Conservation (phyloP, 2,329 filamentous ascomycete genomes). For the Aureobasidium leucospermi region DNA sequence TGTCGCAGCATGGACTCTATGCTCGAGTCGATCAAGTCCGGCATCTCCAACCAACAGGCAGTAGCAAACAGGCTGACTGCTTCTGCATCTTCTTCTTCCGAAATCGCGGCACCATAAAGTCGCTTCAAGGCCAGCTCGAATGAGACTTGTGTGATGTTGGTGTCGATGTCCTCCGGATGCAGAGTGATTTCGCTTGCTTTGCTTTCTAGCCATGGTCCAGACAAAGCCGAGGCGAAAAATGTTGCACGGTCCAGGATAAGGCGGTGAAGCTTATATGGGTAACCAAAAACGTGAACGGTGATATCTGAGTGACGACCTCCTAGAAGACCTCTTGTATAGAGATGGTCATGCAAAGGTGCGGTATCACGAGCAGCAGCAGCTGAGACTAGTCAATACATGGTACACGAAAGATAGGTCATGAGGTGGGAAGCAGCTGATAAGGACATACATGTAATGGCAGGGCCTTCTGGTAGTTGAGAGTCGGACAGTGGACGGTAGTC, state of each 20-base stretch:
- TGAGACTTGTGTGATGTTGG: slow-evolving; percentile 44
- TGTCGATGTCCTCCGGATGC: slow-evolving; percentile 47
- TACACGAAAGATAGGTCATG: not conserved
- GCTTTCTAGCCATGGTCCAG: slow-evolving; percentile 50
- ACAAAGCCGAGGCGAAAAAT: slow-evolving; percentile 49
- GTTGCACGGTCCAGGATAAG: slow-evolving; percentile 49
- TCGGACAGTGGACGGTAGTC: slow-evolving; percentile 26
- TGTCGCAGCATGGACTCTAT: slow-evolving; percentile 49
- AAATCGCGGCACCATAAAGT: slow-evolving; percentile 44
- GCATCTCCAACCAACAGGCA: slow-evolving; percentile 52
- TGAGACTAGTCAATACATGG: slow-evolving; percentile 4
- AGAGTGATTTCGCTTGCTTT: slow-evolving; percentile 45
- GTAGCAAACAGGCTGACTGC: slow-evolving; percentile 50
- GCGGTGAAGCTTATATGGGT: slow-evolving; percentile 46
- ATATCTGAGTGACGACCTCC: slow-evolving; percentile 49
- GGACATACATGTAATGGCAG: slow-evolving; percentile 18
- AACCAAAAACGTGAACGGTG: slow-evolving; percentile 45
- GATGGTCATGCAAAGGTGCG: slow-evolving; percentile 40
- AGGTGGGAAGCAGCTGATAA: not conserved
- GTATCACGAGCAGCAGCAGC: slow-evolving; percentile 16
- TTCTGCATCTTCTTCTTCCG: slow-evolving; percentile 44
- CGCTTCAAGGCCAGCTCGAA: slow-evolving; percentile 50
- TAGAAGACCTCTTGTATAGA: slow-evolving; percentile 46
- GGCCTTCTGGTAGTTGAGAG: slow-evolving; percentile 13
- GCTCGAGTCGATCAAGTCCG: slow-evolving; percentile 46